Conservation (phyloP, 257 asterid species). For the Salvia miltiorrhiza region DNA sequence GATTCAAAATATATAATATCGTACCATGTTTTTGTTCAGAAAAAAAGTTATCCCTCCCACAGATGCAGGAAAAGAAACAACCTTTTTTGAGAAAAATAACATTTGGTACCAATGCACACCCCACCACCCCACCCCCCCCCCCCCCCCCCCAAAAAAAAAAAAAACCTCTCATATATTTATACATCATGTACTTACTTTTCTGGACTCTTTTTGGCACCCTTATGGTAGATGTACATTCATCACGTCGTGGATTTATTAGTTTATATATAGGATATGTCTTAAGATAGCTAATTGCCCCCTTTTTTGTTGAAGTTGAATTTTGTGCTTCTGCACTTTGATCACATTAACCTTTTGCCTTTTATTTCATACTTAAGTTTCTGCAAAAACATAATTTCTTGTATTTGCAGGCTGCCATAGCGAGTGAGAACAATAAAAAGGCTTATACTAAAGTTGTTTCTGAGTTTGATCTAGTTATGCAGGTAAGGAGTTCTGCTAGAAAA, state of each 20-base stretch:
- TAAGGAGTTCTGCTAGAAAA: constrained; percentile 27
- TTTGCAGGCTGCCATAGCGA: constrained; percentile 58
- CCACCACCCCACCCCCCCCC: too few relatives aligned
- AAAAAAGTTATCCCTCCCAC: neutral
- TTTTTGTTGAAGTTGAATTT: constrained; percentile 13
- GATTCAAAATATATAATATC: constrained; percentile 1
- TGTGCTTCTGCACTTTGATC: constrained; percentile 15
- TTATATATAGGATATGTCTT: constrained; percentile 4
- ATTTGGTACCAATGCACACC: too few relatives aligned
- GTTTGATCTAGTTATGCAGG: constrained; percentile 98
- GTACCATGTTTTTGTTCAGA: neutral
- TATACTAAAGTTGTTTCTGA: constrained; percentile 68
- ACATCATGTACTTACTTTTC: neutral
- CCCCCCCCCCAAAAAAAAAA: neutral
- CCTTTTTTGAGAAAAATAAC: neutral
- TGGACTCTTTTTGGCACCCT: neutral
- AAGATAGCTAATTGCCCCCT: neutral
- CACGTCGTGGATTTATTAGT: neutral
- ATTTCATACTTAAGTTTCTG: neutral
- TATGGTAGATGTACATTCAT: constrained; percentile 2
- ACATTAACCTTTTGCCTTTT: constrained; percentile 11
- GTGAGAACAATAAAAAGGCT: constrained; percentile 52
- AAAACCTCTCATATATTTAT: neutral
- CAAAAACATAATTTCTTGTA: constrained; percentile 2
- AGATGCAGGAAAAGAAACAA: neutral